Percentiles rank a stretch among this genome's conserved stretches.
phyloP scores from a whole-genome alignment of 2,329 filamentous ascomycete species.

The Hymenoscyphus albidus region DNA sequence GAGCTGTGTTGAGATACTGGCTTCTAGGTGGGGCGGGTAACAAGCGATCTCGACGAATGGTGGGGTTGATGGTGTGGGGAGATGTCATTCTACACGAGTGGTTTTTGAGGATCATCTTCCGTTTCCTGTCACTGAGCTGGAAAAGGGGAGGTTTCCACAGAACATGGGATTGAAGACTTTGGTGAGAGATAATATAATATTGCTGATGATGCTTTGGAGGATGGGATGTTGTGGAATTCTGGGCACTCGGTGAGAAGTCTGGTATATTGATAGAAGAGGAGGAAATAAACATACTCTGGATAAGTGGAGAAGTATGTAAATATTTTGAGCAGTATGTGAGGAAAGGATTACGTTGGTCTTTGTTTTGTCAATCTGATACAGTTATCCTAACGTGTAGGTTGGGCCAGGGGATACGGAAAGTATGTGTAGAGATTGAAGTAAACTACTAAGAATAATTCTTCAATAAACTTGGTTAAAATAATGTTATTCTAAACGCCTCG shows the following conservation, averaged over 20 bases:
- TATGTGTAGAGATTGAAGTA: no score
- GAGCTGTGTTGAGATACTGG: not conserved
- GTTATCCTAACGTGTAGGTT: no score
- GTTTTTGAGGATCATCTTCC: not conserved
- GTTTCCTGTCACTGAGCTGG: not conserved
- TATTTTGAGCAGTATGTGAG: not conserved
- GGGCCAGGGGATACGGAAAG: no score
- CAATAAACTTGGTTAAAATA: no score
- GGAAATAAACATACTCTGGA: not conserved
- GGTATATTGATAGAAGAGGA: not conserved
- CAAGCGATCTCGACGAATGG: not conserved
- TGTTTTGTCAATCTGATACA: no score
- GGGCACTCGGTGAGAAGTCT: not conserved
- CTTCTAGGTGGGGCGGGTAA: not conserved
- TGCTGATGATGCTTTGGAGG: not conserved
- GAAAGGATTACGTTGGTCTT: not conserved
- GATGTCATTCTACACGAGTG: not conserved
- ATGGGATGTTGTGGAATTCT: not conserved
- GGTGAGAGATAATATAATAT: not conserved
- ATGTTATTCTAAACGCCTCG: no score
- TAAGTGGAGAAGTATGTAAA: not conserved
- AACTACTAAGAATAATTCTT: no score
- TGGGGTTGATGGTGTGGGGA: not conserved
- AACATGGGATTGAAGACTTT: not conserved
- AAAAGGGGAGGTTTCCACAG: not conserved